Evolutionary conservation across 495 filamentous ascomycete genomes (phyloP).

Genomic region (Neurospora sp.): DNA sequence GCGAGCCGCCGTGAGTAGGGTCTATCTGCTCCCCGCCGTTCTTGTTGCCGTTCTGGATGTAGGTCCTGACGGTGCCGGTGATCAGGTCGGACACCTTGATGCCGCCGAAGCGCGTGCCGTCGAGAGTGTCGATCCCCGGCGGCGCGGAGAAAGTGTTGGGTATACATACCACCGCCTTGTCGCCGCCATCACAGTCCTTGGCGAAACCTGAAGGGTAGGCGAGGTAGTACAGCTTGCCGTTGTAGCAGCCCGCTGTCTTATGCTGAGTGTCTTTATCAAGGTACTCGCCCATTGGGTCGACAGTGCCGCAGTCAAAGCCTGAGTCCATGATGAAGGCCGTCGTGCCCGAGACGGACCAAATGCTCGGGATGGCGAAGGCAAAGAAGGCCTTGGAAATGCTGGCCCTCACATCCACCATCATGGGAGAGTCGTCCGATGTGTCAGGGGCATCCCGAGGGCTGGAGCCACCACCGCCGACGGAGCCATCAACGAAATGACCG

Average conservation of each 20-base stretch:
- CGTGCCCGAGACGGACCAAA: slow-evolving; percentile 15
- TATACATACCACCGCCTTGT: not conserved
- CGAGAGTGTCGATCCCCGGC: slow-evolving; percentile 15
- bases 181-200: no score
- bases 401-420: not conserved
- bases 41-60: slow-evolving; percentile 15
- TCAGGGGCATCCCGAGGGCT: not conserved
- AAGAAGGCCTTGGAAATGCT: slow-evolving; percentile 16
- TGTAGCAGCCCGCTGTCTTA: slow-evolving; percentile 14
- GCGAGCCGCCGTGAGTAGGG: slow-evolving; percentile 6
- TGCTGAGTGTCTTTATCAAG: slow-evolving; percentile 8
- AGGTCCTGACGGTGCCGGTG: slow-evolving; percentile 20
- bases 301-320: slow-evolving; percentile 14
- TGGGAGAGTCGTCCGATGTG: not conserved
- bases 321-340: slow-evolving; percentile 26
- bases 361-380: slow-evolving; percentile 20
- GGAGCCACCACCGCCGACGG: not conserved
- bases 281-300: slow-evolving; percentile 17
- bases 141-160: slow-evolving; percentile 10
- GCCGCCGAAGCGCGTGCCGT: slow-evolving; percentile 8
- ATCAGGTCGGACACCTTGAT: slow-evolving; percentile 18
- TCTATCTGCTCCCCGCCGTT: slow-evolving; percentile 18
- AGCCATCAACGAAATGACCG: slow-evolving; percentile 20
- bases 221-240: slow-evolving; percentile 23
- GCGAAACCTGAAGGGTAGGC: slow-evolving; percentile 11